A percentile compares a stretch with the other conserved stretches of the same genome.
phyloP scores from a whole-genome alignment of 441 rosid genomes.

The Populus hybrid region DNA sequence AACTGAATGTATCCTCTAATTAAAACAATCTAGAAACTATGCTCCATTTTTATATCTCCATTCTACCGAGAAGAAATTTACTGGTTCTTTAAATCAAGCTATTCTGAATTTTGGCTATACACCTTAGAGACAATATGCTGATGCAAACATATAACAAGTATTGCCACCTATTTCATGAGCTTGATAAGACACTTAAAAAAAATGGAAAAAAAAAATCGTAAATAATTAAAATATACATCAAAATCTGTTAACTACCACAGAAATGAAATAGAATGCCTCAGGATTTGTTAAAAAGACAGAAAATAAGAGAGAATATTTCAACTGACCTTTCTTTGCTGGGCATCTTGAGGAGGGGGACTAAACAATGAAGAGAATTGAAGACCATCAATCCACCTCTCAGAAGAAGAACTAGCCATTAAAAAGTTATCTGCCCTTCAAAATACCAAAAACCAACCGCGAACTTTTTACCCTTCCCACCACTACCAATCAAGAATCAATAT shows the following conservation, averaged over 20 bases:
- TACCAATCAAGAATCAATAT: constrained; percentile 56
- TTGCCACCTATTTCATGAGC: not conserved
- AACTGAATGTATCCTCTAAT: not conserved
- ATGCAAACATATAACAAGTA: not conserved
- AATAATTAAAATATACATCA: not conserved
- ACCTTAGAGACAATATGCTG: not conserved
- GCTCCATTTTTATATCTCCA: not conserved
- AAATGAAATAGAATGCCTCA: not conserved
- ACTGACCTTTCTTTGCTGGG: constrained; percentile 73
- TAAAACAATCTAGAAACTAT: not conserved
- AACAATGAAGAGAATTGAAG: constrained; percentile 86
- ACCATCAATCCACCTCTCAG: constrained; percentile 94
- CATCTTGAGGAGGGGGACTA: constrained; percentile 84
- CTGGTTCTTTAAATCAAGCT: not conserved
- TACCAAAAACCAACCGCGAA: constrained; percentile 11
- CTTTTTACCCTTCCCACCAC: constrained; percentile 20
- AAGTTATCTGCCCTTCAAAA: not conserved
- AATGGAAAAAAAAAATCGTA: not conserved
- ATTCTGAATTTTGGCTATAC: not conserved
- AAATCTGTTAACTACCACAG: not conserved
- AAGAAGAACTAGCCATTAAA: constrained; percentile 63
- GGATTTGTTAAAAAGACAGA: not conserved
- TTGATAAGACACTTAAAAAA: not conserved
- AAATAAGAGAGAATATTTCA: not conserved
- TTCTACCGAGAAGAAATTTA: not conserved